phyloP scores from a whole-genome alignment of 345 rosid genomes.

The Salix dunnii region DNA sequence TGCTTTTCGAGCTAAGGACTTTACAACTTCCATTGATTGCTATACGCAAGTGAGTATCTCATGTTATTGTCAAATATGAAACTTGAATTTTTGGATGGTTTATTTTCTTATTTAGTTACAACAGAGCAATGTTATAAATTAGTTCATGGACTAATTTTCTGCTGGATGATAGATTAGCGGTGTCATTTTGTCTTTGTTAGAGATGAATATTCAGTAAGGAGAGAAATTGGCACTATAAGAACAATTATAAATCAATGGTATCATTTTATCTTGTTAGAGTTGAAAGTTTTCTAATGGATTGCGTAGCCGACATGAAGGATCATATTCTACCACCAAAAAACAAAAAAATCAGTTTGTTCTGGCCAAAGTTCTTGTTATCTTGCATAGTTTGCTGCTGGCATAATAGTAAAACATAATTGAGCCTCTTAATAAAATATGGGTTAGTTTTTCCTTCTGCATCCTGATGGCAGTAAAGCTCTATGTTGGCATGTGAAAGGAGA shows the following conservation, averaged over 20 bases:
- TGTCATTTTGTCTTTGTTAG: too few species aligned
- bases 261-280: not conserved
- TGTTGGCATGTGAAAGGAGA: not conserved
- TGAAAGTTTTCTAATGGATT: not conserved
- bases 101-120: not conserved
- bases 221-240: not conserved
- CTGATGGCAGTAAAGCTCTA: not conserved
- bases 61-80: not conserved
- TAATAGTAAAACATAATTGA: not conserved
- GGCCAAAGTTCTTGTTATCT: not conserved
- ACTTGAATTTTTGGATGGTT: too few species aligned
- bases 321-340: not conserved
- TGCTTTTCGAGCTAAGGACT: constrained; percentile 87
- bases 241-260: not conserved
- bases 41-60: constrained; percentile 58
- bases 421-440: not conserved
- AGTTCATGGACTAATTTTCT: not conserved
- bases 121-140: not conserved
- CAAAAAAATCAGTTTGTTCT: not conserved
- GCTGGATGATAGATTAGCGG: too few species aligned
- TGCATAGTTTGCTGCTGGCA: not conserved
- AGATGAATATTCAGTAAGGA: too few species aligned
- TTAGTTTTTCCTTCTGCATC: not conserved
- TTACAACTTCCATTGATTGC: constrained; percentile 64
- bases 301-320: not conserved